These are phyloP conservation scores for Apostasia shenzhenica DNA, from an alignment of 106 monocot genomes.

Conservation along the genomic window DNA sequence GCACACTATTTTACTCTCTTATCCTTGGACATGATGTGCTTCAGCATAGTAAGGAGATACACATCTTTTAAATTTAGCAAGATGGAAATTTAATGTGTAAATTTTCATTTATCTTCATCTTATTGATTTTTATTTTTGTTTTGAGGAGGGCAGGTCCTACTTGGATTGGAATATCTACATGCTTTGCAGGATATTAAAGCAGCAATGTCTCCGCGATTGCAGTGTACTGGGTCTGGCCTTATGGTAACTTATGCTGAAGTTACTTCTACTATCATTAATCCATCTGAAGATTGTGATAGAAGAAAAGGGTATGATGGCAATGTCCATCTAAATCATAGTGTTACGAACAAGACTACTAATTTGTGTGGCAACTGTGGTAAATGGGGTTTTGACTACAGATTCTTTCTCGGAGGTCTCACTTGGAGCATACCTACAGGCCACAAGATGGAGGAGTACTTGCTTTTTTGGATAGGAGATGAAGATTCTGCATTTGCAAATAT, in stretches of 20 bases:
- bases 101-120: neutral
- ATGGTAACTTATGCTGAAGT: slow-evolving; percentile 56
- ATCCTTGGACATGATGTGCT: too few relatives aligned
- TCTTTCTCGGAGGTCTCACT: slow-evolving; percentile 68
- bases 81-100: neutral
- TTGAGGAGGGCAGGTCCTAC: slow-evolving; percentile 59
- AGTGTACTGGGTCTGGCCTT: slow-evolving; percentile 6
- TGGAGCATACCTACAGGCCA: slow-evolving; percentile 50
- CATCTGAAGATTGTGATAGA: slow-evolving; percentile 29
- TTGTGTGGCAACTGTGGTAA: slow-evolving; percentile 14
- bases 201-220: slow-evolving; percentile 6
- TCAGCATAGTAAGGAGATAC: too few relatives aligned
- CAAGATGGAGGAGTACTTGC: slow-evolving; percentile 59
- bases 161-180: slow-evolving; percentile 93
- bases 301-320: slow-evolving; percentile 5
- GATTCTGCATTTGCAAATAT: slow-evolving; percentile 83
- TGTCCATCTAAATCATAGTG: slow-evolving; percentile 5
- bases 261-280: slow-evolving; percentile 39
- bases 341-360: slow-evolving; percentile 6
- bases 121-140: neutral
- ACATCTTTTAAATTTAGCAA: neutral
- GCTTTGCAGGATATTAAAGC: slow-evolving; percentile 51
- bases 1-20: too few relatives aligned
- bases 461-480: slow-evolving; percentile 87
- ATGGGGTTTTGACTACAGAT: slow-evolving; percentile 5